A percentile compares a stretch with the other conserved stretches of the same genome.
Evolutionary conservation across 257 asterid genomes (phyloP).

Genomic region (Solanum medicagineum): DNA sequence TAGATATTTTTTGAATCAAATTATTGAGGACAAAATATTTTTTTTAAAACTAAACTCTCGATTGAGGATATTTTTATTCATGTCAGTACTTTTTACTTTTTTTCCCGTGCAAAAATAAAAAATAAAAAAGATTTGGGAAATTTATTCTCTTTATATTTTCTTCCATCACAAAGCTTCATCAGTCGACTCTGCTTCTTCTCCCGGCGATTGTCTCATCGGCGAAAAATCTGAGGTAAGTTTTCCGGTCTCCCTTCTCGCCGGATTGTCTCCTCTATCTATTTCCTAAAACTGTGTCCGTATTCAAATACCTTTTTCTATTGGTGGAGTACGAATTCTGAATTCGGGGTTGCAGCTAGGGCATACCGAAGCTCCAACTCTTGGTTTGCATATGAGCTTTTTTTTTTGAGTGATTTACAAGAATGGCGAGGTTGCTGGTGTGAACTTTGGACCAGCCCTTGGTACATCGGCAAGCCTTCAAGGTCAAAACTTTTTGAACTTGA

Average conservation of each 20-base stretch:
- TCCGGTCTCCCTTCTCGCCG: neutral
- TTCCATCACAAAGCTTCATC: neutral
- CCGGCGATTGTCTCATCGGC: neutral
- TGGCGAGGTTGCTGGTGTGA: neutral
- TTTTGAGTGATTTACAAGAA: neutral
- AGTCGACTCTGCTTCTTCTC: neutral
- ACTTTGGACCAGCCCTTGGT: neutral
- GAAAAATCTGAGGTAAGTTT: neutral
- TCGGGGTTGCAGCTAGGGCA: neutral
- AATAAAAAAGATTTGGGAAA: no score
- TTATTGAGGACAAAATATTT: no score
- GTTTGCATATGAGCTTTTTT: no score
- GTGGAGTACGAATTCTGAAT: neutral
- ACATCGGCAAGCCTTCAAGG: neutral
- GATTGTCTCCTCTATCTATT: neutral
- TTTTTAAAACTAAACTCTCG: no score
- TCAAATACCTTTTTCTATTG: neutral
- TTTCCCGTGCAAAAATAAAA: no score
- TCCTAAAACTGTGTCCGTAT: no score
- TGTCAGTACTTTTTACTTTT: no score
- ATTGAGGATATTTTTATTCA: no score
- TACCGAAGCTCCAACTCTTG: neutral
- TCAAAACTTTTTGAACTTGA: neutral
- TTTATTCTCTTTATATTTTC: no score
- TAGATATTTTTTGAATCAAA: no score